phyloP scores from a whole-genome alignment of 2,329 filamentous ascomycete genomes.

The Nectriaceae sp. region DNA sequence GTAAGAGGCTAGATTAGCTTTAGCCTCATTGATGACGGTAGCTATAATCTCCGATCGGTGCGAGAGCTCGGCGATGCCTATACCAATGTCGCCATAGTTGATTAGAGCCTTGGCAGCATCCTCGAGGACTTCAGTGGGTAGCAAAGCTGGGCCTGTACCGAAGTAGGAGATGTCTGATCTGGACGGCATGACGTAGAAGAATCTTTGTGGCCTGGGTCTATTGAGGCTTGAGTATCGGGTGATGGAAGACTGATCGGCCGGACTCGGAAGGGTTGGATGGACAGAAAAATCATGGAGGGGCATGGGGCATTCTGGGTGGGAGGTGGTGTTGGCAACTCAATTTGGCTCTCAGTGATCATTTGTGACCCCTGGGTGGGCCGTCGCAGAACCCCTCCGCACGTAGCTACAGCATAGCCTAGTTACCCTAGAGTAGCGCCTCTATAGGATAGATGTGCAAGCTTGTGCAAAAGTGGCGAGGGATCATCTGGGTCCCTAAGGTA shows the following conservation, averaged over 20 bases:
- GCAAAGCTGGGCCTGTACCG: constrained; percentile 83
- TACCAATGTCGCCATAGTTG: constrained; percentile 78
- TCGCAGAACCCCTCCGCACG: no score
- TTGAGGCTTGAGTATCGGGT: not conserved
- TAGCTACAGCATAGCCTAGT: no score
- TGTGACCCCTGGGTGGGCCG: no score
- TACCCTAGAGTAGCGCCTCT: no score
- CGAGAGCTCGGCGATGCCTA: constrained; percentile 87
- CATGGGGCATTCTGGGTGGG: no score
- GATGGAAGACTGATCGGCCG: no score
- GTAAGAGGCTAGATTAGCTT: constrained; percentile 70
- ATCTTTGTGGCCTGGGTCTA: not conserved
- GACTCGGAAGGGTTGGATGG: not conserved
- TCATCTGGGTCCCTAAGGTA: no score
- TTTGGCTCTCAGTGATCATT: no score
- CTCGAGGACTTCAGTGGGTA: constrained; percentile 81
- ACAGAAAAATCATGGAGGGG: no score
- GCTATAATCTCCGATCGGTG: constrained; percentile 81
- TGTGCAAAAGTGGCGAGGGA: no score
- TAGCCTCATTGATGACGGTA: constrained; percentile 77
- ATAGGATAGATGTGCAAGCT: no score
- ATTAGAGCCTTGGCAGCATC: constrained; percentile 74
- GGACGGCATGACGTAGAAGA: constrained; percentile 58
- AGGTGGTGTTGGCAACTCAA: no score
- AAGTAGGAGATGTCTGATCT: constrained; percentile 82